A percentile compares a stretch with the other conserved stretches of the same genome.
Evolutionary conservation across 306 rosid genomes (phyloP).

Genomic region (Fagus sylvatica): DNA sequence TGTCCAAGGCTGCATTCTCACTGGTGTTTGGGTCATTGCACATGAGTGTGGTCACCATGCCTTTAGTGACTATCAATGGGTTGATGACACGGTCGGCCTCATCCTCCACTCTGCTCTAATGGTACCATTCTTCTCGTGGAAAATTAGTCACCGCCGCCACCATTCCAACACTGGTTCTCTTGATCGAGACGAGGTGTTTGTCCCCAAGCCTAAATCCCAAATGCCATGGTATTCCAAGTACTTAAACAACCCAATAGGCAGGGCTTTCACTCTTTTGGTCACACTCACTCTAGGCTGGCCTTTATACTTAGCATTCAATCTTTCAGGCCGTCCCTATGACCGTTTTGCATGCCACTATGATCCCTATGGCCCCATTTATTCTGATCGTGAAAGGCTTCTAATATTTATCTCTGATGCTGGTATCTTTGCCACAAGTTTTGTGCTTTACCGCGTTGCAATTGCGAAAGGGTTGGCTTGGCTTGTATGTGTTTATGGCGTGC

Average conservation of each 20-base stretch:
- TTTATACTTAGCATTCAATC: slow-evolving; percentile 61
- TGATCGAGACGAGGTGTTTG: slow-evolving; percentile 70
- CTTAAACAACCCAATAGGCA: slow-evolving; percentile 60
- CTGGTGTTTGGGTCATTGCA: slow-evolving; percentile 77
- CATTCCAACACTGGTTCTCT: slow-evolving; percentile 76
- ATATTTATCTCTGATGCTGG: slow-evolving; percentile 50
- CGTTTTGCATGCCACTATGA: slow-evolving; percentile 60
- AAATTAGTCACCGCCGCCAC: slow-evolving; percentile 71
- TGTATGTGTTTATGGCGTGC: slow-evolving; percentile 47
- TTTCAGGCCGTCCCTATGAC: slow-evolving; percentile 53
- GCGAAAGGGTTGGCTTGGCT: slow-evolving; percentile 53
- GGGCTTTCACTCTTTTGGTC: slow-evolving; percentile 34
- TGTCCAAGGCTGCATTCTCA: slow-evolving; percentile 58
- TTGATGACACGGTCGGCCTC: slow-evolving; percentile 63
- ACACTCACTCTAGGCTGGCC: slow-evolving; percentile 78
- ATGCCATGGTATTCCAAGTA: slow-evolving; percentile 43
- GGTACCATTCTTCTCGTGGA: slow-evolving; percentile 81
- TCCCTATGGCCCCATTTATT: slow-evolving; percentile 68
- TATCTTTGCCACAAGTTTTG: slow-evolving; percentile 26
- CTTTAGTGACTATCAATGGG: slow-evolving; percentile 59
- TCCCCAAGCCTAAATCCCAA: slow-evolving; percentile 54
- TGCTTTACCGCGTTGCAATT: slow-evolving; percentile 36
- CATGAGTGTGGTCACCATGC: slow-evolving; percentile 92
- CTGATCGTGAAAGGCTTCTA: slow-evolving; percentile 42
- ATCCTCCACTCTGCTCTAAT: slow-evolving; percentile 55